Evolutionary conservation across 2,329 filamentous ascomycete genomes (phyloP).

Genomic region (Diaporthe nobilis): DNA sequence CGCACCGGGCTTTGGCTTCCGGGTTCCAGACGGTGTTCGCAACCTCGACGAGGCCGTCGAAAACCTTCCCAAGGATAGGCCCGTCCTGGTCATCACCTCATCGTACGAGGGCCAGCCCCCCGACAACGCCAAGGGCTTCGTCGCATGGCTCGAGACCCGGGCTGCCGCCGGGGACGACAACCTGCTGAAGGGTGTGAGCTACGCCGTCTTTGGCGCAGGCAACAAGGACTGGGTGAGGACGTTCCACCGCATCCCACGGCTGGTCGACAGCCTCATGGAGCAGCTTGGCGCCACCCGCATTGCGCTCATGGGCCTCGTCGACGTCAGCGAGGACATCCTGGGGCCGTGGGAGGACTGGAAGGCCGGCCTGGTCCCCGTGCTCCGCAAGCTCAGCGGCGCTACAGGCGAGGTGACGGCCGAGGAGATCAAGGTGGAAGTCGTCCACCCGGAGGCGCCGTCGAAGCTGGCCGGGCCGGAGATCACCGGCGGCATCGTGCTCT

Average conservation of each 20-base stretch:
- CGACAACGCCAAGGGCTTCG: slow-evolving; percentile 70
- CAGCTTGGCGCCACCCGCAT: slow-evolving; percentile 61
- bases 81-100: slow-evolving; percentile 67
- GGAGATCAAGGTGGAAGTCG: slow-evolving; percentile 42
- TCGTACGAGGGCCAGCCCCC: slow-evolving; percentile 71
- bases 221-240: slow-evolving; percentile 57
- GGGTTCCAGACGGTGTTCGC: slow-evolving; percentile 54
- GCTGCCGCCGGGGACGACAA: slow-evolving; percentile 48
- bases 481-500: slow-evolving; percentile 35
- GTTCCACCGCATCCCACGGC: slow-evolving; percentile 65
- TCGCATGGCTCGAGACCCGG: slow-evolving; percentile 65
- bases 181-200: slow-evolving; percentile 62
- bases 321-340: slow-evolving; percentile 66
- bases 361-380: slow-evolving; percentile 55
- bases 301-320: slow-evolving; percentile 58
- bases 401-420: slow-evolving; percentile 38
- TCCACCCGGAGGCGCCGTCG: slow-evolving; percentile 39
- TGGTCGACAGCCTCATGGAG: slow-evolving; percentile 59
- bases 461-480: slow-evolving; percentile 42
- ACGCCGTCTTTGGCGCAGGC: slow-evolving; percentile 71
- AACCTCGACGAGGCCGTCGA: slow-evolving; percentile 65
- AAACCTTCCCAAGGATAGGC: slow-evolving; percentile 61
- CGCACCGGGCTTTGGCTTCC: slow-evolving; percentile 63
- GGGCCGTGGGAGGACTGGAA: slow-evolving; percentile 65
- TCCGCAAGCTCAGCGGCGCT: slow-evolving; percentile 40